Evolutionary conservation across 768 basidiomycete genomes (phyloP).

Genomic region (Hebeloma cylindrosporum): DNA sequence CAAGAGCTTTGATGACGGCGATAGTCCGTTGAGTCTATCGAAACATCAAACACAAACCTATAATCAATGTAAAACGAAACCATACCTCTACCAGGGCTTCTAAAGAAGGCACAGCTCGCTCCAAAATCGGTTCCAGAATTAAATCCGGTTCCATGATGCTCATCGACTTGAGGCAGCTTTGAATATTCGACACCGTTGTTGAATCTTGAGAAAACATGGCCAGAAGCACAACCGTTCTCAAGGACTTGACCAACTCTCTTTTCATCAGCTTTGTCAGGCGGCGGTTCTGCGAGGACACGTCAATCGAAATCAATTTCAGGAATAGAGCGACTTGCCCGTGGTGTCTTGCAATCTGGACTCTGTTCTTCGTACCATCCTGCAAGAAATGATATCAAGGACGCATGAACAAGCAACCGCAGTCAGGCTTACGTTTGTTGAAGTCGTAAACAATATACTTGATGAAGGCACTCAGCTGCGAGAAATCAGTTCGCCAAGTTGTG

Average conservation of each 20-base stretch:
- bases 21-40: constrained; percentile 78
- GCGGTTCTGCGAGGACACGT: constrained; percentile 49
- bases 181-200: constrained; percentile 71
- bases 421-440: constrained; percentile 70
- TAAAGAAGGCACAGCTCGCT: constrained; percentile 83
- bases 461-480: constrained; percentile 70
- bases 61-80: neutral
- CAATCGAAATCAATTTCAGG: neutral
- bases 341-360: constrained; percentile 77
- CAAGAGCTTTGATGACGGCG: constrained; percentile 82
- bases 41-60: constrained; percentile 7
- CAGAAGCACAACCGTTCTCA: constrained; percentile 81
- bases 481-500: neutral
- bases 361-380: constrained; percentile 80
- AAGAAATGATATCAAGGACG: neutral
- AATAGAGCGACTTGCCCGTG: constrained; percentile 40
- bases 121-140: constrained; percentile 76
- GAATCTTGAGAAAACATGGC: constrained; percentile 89
- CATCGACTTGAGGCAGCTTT: constrained; percentile 81
- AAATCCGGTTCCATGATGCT: constrained; percentile 84
- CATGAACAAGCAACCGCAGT: neutral
- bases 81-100: constrained; percentile 83
- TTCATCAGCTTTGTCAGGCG: constrained; percentile 78
- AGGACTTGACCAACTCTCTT: constrained; percentile 78
- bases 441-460: constrained; percentile 82